Evolutionary conservation across 768 basidiomycete species (phyloP).

Genomic region (Lentinus tigrinus): DNA sequence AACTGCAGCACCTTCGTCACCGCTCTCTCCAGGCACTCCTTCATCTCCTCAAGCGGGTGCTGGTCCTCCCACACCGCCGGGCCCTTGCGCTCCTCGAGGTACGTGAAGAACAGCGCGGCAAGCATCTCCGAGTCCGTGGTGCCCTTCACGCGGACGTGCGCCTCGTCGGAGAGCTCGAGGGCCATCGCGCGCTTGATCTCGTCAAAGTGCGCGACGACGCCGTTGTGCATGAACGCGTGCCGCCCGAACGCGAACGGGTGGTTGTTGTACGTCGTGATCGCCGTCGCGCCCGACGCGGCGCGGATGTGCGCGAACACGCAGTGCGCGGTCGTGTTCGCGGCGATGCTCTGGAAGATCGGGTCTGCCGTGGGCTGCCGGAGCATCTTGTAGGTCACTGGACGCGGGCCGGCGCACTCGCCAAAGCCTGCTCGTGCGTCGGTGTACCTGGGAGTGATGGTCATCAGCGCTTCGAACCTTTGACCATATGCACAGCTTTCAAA

Average conservation of each 20-base stretch:
- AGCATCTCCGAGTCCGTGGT: constrained; percentile 32
- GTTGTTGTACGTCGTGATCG: constrained; percentile 25
- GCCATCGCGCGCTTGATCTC: constrained; percentile 16
- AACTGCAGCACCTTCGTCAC: constrained; percentile 26
- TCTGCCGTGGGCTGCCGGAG: constrained; percentile 28
- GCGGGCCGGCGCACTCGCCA: constrained; percentile 24
- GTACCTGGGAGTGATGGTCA: constrained; percentile 14
- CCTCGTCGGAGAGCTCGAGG: constrained; percentile 18
- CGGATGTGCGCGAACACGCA: constrained; percentile 32
- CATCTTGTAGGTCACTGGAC: constrained; percentile 25
- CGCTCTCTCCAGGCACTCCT: constrained; percentile 23
- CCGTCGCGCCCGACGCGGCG: constrained; percentile 25
- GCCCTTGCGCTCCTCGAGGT: constrained; percentile 22
- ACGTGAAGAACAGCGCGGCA: constrained; percentile 33
- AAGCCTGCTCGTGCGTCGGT: constrained; percentile 21
- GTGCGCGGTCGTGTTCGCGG: constrained; percentile 25
- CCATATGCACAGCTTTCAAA: too few species aligned
- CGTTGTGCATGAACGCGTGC: constrained; percentile 33
- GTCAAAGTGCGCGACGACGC: constrained; percentile 26
- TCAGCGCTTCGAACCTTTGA: too few species aligned
- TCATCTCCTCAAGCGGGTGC: constrained; percentile 27
- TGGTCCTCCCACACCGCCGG: constrained; percentile 21
- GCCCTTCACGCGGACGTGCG: constrained; percentile 24
- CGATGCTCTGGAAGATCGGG: constrained; percentile 25
- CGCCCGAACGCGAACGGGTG: constrained; percentile 31